Percentiles rank a stretch among this genome's conserved stretches.
Conservation (phyloP, 495 filamentous ascomycete genomes). For the Copromyces sp. region DNA sequence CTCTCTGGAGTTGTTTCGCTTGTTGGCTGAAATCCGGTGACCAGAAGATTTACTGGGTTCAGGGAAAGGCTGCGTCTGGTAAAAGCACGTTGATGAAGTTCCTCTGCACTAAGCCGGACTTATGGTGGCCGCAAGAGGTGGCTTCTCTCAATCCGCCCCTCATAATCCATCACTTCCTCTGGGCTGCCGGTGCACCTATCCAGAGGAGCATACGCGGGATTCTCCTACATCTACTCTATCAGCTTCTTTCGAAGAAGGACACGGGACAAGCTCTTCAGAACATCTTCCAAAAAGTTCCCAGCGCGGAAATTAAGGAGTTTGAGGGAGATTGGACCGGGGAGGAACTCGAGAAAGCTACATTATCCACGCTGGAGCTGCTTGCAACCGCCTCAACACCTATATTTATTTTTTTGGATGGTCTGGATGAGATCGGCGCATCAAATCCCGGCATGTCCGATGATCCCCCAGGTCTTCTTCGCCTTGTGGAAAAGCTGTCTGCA, state of each 20-base stretch:
- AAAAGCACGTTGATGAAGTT: constrained; percentile 39
- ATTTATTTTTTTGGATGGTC: constrained; percentile 15
- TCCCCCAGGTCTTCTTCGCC: not conserved
- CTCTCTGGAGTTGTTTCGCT: constrained; percentile 22
- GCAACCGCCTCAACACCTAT: no score
- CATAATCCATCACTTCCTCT: constrained; percentile 24
- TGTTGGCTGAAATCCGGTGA: constrained; percentile 20
- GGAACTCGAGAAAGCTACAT: constrained; percentile 5
- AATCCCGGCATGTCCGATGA: not conserved
- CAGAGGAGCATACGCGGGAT: constrained; percentile 21
- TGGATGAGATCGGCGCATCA: constrained; percentile 9
- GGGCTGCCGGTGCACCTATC: constrained; percentile 10
- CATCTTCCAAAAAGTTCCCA: not conserved
- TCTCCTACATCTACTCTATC: constrained; percentile 21
- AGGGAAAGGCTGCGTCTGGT: constrained; percentile 33
- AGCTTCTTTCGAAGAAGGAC: constrained; percentile 22
- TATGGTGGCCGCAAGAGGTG: no score
- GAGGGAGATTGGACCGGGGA: constrained; percentile 4
- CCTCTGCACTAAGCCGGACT: constrained; percentile 7
- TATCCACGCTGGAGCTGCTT: not conserved
- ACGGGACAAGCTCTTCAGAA: constrained; percentile 2
- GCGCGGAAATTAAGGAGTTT: constrained; percentile 2
- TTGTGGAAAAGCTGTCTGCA: not conserved
- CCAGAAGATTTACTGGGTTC: constrained; percentile 30
- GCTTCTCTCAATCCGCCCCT: no score